Evolutionary conservation across 108 stramenopile genomes (phyloP), one percentile per base, ranked within the genome.

Genomic region (Discostella stelligeroides): DNA sequence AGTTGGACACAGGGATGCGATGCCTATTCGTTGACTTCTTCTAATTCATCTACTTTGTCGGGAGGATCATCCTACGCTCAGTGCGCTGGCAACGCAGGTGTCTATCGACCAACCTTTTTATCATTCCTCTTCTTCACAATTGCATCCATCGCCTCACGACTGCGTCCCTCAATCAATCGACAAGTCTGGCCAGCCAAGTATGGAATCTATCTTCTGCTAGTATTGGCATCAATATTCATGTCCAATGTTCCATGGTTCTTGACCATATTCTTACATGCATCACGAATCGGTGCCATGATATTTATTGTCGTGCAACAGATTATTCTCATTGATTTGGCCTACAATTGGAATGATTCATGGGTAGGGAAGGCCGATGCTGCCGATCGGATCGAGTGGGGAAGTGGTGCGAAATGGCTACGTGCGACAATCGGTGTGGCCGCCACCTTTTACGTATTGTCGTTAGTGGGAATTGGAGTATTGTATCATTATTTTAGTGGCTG

Each of bases 271-370:
- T 57, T 95, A 43, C 80, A 82, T 66, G n/a, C 84, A n/a, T 80
- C 84, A 25, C 86, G 94, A 7, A 62, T 88, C 10, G 86, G 88
- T 9, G 89, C 89, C 1, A 70, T 66, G 39, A 28, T 88, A 27
- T 95, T 92, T 71, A 61, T 88, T 9, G 72, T 95, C 10, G 42
- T 92, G 17, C 90, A 92, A 48, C 90, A 92, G 79, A 67, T 95
- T 18, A 90, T 95, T 67, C 75, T 95, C 13, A 85, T 95, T 69
- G 94, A 95, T 71, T 42, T 95, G 14, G 94, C 94, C 11, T 95
- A 92, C 65, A 88, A 91, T 63, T 89, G 86, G 87, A 95, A 95
- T 66, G 94, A 95, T 39, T 66, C 72, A 40, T 90, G 88, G 88
- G 91, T 95, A 56, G 87, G 88, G 39, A 82, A 79, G 46, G 86